Evolutionary conservation across 2,329 filamentous ascomycete genomes (phyloP).

Genomic region (Cladophialophora exuberans): DNA sequence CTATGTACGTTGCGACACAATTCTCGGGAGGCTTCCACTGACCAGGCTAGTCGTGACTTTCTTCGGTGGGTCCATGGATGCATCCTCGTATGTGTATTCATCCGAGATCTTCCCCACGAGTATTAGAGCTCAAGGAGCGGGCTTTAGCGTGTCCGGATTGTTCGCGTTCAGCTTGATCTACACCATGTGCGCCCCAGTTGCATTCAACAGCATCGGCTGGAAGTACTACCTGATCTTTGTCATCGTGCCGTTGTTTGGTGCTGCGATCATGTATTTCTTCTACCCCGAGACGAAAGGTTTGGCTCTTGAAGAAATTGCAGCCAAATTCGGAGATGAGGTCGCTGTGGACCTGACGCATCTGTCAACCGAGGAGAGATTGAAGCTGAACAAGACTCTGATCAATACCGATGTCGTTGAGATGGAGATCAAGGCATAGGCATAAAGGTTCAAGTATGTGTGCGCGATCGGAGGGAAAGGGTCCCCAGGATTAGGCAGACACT

Average conservation of each 20-base stretch:
- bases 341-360: slow-evolving; percentile 42
- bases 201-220: slow-evolving; percentile 40
- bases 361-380: slow-evolving; percentile 42
- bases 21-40: background rate
- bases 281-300: slow-evolving; percentile 42
- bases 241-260: slow-evolving; percentile 29
- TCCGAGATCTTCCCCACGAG: slow-evolving; percentile 51
- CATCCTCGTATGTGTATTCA: slow-evolving; percentile 23
- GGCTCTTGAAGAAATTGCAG: slow-evolving; percentile 41
- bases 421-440: slow-evolving; percentile 10
- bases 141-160: slow-evolving; percentile 38
- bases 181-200: slow-evolving; percentile 37
- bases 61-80: slow-evolving; percentile 36
- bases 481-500: too few species aligned
- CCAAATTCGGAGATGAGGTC: slow-evolving; percentile 39
- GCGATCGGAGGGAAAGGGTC: too few species aligned
- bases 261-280: slow-evolving; percentile 36
- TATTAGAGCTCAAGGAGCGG: slow-evolving; percentile 36
- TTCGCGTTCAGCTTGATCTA: slow-evolving; percentile 39
- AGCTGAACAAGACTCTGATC: slow-evolving; percentile 19
- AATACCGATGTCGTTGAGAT: slow-evolving; percentile 19
- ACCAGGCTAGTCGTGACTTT: slow-evolving; percentile 34
- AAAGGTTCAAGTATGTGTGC: too few species aligned
- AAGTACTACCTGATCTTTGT: slow-evolving; percentile 41
- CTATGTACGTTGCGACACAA: slow-evolving; percentile 40